Percentiles rank a stretch among this genome's conserved stretches.
Evolutionary conservation across 257 asterid genomes (phyloP).

Genomic region (Euphrasia confusa): DNA sequence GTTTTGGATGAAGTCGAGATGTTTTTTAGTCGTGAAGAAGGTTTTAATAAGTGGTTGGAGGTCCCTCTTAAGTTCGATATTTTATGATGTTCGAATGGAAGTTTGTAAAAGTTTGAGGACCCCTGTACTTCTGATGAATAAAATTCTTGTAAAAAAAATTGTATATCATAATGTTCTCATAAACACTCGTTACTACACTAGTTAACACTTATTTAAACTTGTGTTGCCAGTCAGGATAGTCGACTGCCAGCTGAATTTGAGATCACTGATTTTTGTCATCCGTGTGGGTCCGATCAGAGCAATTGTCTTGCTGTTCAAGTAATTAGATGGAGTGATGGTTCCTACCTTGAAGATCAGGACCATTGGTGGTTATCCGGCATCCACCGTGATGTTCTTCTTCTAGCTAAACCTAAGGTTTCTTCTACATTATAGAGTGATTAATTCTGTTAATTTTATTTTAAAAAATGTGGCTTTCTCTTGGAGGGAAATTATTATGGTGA

Average conservation of each 20-base stretch:
- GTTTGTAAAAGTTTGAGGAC: no score
- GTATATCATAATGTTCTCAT: constrained; percentile 16
- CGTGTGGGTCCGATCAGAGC: constrained; percentile 62
- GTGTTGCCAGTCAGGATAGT: constrained; percentile 80
- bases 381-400: constrained; percentile 90
- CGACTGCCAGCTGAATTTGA: constrained; percentile 97
- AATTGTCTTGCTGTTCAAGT: constrained; percentile 93
- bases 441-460: neutral
- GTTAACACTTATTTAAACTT: constrained; percentile 7
- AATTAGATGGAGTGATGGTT: constrained; percentile 95
- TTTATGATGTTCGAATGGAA: no score
- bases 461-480: neutral
- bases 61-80: no score
- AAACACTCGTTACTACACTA: constrained; percentile 5
- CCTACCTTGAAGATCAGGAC: constrained; percentile 99
- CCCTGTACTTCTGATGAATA: no score
- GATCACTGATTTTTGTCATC: constrained; percentile 82
- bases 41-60: no score
- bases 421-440: neutral
- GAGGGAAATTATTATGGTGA: no score
- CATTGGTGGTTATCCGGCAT: constrained; percentile 99
- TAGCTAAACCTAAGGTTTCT: constrained; percentile 88
- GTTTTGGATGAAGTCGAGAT: no score
- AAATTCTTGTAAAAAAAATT: neutral
- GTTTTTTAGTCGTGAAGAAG: no score